Base-by-base conservation (phyloP, 2,329 filamentous ascomycete species). In the Beauveria sp. region DNA sequence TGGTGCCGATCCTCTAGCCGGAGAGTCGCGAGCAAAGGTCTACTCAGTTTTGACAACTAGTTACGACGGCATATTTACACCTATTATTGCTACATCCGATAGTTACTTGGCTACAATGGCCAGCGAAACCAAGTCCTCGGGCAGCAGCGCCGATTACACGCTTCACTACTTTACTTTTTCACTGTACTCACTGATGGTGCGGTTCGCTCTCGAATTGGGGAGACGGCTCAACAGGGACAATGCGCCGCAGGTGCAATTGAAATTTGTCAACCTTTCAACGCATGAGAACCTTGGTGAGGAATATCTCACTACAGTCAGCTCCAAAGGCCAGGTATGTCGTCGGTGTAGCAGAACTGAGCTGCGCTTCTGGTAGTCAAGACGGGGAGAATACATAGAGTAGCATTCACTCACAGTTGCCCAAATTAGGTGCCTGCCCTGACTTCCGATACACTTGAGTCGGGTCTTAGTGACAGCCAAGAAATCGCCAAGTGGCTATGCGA, bases 81-180 rank as follows among this genome's bases (percentile, higher is more conserved):
- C 18, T 7, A 14, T 12, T 34, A 22, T 34, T n/a, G 2, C 24
- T 20, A 6, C 40, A 22, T 24, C 9, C 8, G n/a, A 46, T 34
- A 22, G 1, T 5, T 14, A 5, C 24, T 10, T 18, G 22, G 26
- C 18, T 47, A 62, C 46, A 51, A 62, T 62, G 60, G 46, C 45
- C n/a, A 42, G 38, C 22, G 38, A 47, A 26, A 42, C 24, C 28
- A 16, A 58, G 10, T 18, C 20, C 8, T 54, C 46, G 22, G 56
- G 51, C 18, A n/a, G 5, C 14, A 16, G 20, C 28, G 62, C 63
- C 20, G 52, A 65, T n/a, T 70, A 68, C 54, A 71, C 67, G 38
- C 65, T 73, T 57, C 67, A 71, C 55, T 70, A 68, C 61, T 73
- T 67, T 20, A 67, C 68, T 5, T 71, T 69, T 59, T 72, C 69